Conservation (phyloP, 2,329 filamentous ascomycete genomes). For the Colletotrichum neosansevieriae region DNA sequence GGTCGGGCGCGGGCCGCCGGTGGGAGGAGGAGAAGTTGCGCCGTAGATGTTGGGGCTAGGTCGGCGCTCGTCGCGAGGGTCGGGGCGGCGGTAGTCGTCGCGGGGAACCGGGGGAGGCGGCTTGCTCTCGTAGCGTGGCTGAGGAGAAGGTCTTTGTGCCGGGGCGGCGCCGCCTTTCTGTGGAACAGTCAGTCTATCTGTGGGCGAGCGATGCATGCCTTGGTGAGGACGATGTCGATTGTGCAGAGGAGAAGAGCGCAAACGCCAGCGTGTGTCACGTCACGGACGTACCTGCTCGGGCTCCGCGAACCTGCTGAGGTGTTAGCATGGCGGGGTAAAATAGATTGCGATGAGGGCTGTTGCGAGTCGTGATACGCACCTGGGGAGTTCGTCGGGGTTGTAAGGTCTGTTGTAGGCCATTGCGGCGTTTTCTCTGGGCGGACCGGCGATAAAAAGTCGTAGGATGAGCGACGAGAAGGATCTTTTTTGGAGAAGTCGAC, state of each 20-base stretch:
- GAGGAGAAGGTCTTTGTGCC: constrained; percentile 39
- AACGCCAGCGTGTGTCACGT: constrained; percentile 13
- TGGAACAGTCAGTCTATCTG: constrained; percentile 28
- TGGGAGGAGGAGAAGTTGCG: constrained; percentile 65
- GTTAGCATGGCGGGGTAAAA: constrained; percentile 45
- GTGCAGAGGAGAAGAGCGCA: constrained; percentile 15
- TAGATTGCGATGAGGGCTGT: constrained; percentile 27
- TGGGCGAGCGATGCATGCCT: constrained; percentile 41
- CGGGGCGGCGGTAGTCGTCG: constrained; percentile 46
- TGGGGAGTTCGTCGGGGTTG: constrained; percentile 94
- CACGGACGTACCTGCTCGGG: constrained; percentile 71
- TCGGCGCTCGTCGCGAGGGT: constrained; percentile 43
- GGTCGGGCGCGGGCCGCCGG: constrained; percentile 56
- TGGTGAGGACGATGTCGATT: constrained; percentile 2
- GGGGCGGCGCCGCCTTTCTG: constrained; percentile 42
- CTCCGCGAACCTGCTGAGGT: constrained; percentile 73
- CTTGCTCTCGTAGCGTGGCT: constrained; percentile 62
- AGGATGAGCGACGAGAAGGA: constrained; percentile 4
- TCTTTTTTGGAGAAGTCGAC: constrained; percentile 7
- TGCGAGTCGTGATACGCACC: constrained; percentile 66
- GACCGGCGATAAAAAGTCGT: constrained; percentile 9
- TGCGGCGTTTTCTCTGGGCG: constrained; percentile 42
- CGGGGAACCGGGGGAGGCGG: constrained; percentile 57
- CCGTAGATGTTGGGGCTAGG: constrained; percentile 52
- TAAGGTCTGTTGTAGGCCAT: constrained; percentile 97